A percentile compares a stretch with the other conserved stretches of the same genome.
Evolutionary conservation across 1,139 yeast genomes (phyloP).

Genomic region (Hanseniaspora uvarum): DNA sequence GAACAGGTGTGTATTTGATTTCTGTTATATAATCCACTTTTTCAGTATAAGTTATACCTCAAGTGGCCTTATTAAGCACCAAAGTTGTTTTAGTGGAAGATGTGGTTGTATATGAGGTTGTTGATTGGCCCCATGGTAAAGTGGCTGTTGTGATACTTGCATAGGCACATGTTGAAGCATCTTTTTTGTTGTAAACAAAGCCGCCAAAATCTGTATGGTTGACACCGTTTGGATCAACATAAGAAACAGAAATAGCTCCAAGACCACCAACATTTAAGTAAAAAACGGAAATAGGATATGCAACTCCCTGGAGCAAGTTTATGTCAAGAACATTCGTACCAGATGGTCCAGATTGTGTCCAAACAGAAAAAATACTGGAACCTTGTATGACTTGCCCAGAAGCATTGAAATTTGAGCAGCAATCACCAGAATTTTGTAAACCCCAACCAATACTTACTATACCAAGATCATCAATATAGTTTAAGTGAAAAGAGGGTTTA

Average conservation of each 20-base stretch:
- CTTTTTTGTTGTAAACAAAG: background rate
- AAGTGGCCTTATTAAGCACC: background rate
- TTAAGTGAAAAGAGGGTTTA: conserved; percentile 17
- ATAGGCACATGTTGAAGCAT: background rate
- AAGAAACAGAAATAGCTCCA: conserved; percentile 20
- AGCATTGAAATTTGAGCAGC: conserved; percentile 12
- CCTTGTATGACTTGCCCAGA: background rate
- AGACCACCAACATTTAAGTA: conserved; percentile 20
- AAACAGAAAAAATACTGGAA: background rate
- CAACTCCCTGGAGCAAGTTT: background rate
- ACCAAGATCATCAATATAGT: conserved; percentile 45
- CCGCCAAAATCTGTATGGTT: conserved; percentile 7
- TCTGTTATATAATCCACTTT: background rate
- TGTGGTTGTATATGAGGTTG: background rate
- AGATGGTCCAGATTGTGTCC: background rate
- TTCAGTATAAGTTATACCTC: background rate
- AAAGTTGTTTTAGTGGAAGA: background rate
- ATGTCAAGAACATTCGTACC: conserved; percentile 2
- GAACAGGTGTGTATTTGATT: no score
- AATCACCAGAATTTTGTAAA: conserved; percentile 35
- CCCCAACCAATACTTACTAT: conserved; percentile 98
- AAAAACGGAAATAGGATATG: conserved; percentile 22
- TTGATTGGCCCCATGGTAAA: background rate
- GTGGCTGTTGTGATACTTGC: background rate
- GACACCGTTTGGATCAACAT: conserved; percentile 20